phyloP scores from a whole-genome alignment of 176 grass and related monocot species.

The Ensete glaucum region DNA sequence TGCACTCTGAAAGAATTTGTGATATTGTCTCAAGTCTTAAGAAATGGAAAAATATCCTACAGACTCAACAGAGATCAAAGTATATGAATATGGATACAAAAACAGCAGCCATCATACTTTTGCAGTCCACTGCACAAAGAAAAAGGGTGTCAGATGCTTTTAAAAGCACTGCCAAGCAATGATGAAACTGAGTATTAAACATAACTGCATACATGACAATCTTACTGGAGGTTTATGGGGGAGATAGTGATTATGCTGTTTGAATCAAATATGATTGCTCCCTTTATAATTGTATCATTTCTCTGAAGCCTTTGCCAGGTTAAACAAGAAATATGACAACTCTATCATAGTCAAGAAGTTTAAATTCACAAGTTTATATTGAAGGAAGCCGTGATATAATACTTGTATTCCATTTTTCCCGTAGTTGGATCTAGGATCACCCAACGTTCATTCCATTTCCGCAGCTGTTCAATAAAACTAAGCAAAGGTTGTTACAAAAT shows the following conservation, averaged over 20 bases:
- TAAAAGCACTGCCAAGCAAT: neutral
- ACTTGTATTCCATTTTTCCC: constrained; percentile 99
- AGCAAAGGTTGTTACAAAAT: constrained; percentile 11
- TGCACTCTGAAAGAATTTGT: neutral
- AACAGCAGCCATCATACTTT: constrained; percentile 95
- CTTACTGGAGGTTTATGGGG: constrained; percentile 97
- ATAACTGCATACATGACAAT: constrained; percentile 13
- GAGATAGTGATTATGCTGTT: constrained; percentile 89
- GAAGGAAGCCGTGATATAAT: constrained; percentile 9
- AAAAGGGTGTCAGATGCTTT: constrained; percentile 4
- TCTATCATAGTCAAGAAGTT: constrained; percentile 11
- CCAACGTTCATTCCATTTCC: constrained; percentile 98
- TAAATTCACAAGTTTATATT: neutral
- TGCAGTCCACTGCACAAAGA: constrained; percentile 63
- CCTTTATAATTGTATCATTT: constrained; percentile 70
- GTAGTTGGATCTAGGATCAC: constrained; percentile 81
- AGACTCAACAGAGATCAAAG: constrained; percentile 8
- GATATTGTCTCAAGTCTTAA: neutral
- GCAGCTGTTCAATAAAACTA: constrained; percentile 40
- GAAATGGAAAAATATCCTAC: neutral
- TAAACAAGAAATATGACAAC: constrained; percentile 18
- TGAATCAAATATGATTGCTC: constrained; percentile 79
- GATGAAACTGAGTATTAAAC: constrained; percentile 2
- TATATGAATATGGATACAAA: constrained; percentile 65
- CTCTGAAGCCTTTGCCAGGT: constrained; percentile 45